Percentiles rank a stretch among this genome's conserved stretches.
phyloP scores from a whole-genome alignment of 2,329 filamentous ascomycete species.

The Ophiostoma ips region DNA sequence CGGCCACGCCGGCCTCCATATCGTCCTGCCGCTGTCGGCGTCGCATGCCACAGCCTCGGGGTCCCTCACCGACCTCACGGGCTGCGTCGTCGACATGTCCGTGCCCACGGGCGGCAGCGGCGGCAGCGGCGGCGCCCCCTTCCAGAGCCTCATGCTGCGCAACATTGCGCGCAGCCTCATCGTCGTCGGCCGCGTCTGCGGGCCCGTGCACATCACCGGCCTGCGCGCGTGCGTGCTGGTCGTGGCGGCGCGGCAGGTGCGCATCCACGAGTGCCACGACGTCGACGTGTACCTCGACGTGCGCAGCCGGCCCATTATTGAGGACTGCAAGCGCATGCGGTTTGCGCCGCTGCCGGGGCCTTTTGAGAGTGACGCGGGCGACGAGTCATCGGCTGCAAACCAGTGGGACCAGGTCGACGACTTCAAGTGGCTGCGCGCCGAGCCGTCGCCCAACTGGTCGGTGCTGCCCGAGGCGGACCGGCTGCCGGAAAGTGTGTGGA shows the following conservation, averaged over 20 bases:
- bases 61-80: slow-evolving; percentile 52
- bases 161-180: slow-evolving; percentile 58
- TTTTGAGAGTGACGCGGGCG: too few relatives aligned
- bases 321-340: slow-evolving; percentile 64
- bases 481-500: slow-evolving; percentile 53
- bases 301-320: slow-evolving; percentile 79
- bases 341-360: slow-evolving; percentile 56
- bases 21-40: slow-evolving; percentile 60
- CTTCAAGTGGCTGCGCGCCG: slow-evolving; percentile 90
- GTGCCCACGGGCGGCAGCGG: slow-evolving; percentile 41
- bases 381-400: slow-evolving; percentile 30
- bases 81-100: slow-evolving; percentile 71
- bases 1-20: slow-evolving; percentile 54
- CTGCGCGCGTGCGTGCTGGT: slow-evolving; percentile 62
- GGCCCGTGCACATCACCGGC: slow-evolving; percentile 70
- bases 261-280: slow-evolving; percentile 75
- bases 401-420: slow-evolving; percentile 88
- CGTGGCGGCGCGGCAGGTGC: slow-evolving; percentile 70
- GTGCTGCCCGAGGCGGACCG: slow-evolving; percentile 47
- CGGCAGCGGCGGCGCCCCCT: slow-evolving; percentile 36
- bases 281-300: slow-evolving; percentile 77
- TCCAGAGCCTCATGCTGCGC: slow-evolving; percentile 55
- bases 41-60: slow-evolving; percentile 60
- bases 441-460: slow-evolving; percentile 79
- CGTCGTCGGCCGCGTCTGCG: slow-evolving; percentile 63